These are phyloP conservation scores for Ascochyta fabae DNA, from an alignment of 2,329 filamentous ascomycete species.

Conservation along the genomic window DNA sequence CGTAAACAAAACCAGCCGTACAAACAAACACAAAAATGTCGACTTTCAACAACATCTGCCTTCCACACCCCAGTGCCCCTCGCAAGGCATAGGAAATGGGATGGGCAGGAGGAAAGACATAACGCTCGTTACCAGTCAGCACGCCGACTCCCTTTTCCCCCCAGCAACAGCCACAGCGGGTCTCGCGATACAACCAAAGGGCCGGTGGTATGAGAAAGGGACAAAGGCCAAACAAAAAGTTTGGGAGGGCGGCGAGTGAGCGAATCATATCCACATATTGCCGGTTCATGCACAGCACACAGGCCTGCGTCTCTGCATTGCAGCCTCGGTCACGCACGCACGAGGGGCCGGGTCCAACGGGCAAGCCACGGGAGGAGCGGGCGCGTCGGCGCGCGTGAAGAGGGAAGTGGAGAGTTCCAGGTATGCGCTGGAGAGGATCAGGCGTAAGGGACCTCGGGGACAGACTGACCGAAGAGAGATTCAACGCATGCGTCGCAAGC, in stretches of 20 bases:
- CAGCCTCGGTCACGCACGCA: constrained; percentile 32
- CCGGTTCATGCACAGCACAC: constrained; percentile 47
- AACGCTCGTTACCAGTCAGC: constrained; percentile 54
- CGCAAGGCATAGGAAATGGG: background rate
- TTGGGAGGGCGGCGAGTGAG: constrained; percentile 45
- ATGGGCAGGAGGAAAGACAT: constrained; percentile 43
- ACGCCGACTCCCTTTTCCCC: constrained; percentile 36
- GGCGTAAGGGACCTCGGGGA: constrained; percentile 54
- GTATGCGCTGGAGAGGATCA: constrained; percentile 47
- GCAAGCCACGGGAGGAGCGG: constrained; percentile 48
- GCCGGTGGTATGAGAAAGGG: constrained; percentile 40
- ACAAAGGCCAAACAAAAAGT: constrained; percentile 10
- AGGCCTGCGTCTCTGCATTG: constrained; percentile 28
- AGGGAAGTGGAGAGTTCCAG: constrained; percentile 39
- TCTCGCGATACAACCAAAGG: constrained; percentile 45
- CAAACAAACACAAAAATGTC: constrained; percentile 47
- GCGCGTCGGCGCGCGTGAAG: constrained; percentile 24
- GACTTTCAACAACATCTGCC: constrained; percentile 38
- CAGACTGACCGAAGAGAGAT: constrained; percentile 50
- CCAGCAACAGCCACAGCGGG: constrained; percentile 46
- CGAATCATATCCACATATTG: constrained; percentile 54
- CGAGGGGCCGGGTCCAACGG: constrained; percentile 41
- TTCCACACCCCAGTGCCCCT: constrained; percentile 12
- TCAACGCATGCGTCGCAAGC: constrained; percentile 28
- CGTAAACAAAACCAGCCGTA: constrained; percentile 32